Conservation (phyloP, 257 asterid genomes). For the Jaltomata sinuosa region DNA sequence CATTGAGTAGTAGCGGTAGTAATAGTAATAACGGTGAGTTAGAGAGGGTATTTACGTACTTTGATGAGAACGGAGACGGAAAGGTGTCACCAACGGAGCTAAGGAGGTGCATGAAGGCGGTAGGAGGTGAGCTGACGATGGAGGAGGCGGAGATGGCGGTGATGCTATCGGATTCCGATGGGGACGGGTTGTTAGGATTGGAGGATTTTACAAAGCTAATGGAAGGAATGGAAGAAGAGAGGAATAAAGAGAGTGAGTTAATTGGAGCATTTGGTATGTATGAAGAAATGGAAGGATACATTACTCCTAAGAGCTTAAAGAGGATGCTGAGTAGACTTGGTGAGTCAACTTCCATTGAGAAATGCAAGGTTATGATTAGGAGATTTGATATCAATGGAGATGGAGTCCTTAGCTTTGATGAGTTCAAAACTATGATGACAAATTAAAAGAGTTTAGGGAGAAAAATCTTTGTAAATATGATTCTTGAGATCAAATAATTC, state of each 20-base stretch:
- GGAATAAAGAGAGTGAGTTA: too few species aligned
- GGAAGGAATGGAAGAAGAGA: conserved; percentile 23
- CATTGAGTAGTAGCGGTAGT: not conserved
- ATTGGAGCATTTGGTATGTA: too few species aligned
- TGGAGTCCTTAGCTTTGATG: conserved; percentile 46
- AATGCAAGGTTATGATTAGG: conserved; percentile 43
- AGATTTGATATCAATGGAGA: conserved; percentile 44
- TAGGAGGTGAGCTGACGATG: not conserved
- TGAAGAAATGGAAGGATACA: conserved; percentile 10
- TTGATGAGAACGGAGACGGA: not conserved
- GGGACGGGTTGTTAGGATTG: conserved; percentile 36
- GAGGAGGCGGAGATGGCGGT: conserved; percentile 40
- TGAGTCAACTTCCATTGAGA: conserved; percentile 26
- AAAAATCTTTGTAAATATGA: not conserved
- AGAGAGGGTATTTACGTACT: not conserved
- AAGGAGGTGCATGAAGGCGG: not conserved
- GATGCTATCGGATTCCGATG: conserved; percentile 34
- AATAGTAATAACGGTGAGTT: not conserved
- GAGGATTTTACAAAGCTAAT: conserved; percentile 40
- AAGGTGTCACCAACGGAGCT: not conserved
- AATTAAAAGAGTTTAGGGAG: not conserved
- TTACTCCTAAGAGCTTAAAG: conserved; percentile 45
- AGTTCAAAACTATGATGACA: conserved; percentile 45
- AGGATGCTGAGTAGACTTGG: conserved; percentile 50
- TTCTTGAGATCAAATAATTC: too few species aligned